Evolutionary conservation across 2,329 filamentous ascomycete species (phyloP).

Genomic region (Exserohilum turcica): DNA sequence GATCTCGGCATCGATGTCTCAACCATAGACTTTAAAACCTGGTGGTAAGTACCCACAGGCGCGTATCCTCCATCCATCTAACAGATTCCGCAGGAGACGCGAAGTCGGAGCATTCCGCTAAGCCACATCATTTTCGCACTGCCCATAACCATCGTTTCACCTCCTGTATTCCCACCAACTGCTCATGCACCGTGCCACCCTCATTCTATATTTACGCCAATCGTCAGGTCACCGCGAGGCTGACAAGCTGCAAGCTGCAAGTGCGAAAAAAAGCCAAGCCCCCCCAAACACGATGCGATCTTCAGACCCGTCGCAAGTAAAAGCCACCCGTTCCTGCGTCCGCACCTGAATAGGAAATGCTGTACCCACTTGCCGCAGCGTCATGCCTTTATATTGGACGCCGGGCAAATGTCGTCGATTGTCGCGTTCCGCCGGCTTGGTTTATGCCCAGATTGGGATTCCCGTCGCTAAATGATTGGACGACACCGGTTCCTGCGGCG

Average conservation of each 20-base stretch:
- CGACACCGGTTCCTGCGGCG: not conserved
- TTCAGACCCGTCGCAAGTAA: conserved; percentile 1
- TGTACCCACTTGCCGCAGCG: conserved; percentile 5
- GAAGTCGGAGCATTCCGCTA: conserved; percentile 40
- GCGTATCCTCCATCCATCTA: conserved; percentile 9
- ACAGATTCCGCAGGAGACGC: conserved; percentile 33
- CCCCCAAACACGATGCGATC: not conserved
- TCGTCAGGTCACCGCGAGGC: not conserved
- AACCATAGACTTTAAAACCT: conserved; percentile 75
- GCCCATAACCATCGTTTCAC: not conserved
- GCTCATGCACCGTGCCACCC: not conserved
- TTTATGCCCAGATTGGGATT: conserved; percentile 2
- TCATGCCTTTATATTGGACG: conserved; percentile 1
- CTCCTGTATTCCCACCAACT: not conserved
- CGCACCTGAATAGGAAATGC: not conserved
- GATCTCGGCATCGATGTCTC: conserved; percentile 75
- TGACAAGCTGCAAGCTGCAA: not conserved
- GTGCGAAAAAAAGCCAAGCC: no score
- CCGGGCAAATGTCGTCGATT: not conserved
- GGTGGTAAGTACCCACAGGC: conserved; percentile 65
- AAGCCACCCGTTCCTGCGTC: conserved; percentile 5
- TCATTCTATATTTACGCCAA: no score
- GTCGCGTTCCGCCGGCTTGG: not conserved
- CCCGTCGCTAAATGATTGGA: conserved; percentile 14
- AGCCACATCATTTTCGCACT: not conserved